Evolutionary conservation across 1,139 yeast genomes (phyloP), one percentile per base, ranked within the genome.

Genomic region (Suhomyces bokatorum): DNA sequence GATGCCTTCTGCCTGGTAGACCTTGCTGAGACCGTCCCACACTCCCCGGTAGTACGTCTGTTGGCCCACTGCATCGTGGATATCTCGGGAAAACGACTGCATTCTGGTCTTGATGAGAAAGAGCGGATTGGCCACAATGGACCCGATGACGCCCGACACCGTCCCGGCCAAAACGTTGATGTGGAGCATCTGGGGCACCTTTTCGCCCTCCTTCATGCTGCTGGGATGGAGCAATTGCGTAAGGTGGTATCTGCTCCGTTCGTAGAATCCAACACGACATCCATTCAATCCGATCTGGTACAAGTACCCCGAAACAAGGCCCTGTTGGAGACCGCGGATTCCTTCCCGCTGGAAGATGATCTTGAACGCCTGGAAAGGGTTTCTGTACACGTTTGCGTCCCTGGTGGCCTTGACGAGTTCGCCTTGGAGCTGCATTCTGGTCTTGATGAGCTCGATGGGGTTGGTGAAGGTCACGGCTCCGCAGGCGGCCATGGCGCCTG

Each of bases 381-480:
- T 93, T 51, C 78, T 85, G 66, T 93, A 93, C 26, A 73, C 78
- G 13, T 80, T 76, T 1, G 73, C 78, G 35, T 73, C 66, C 26
- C 58, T 59, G 2, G 81, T 76, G 30, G 67, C 63, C 28, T 83
- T 75, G 3, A 83, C 71, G 42, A 93, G 73, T 66, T 93, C 98
- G 45, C 99, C 99, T 67, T 93, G 97, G 35, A 93, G 73, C 66
- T 93, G 99, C 96, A 93, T 87, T 66, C 98, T 76, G 3, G 95
- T 93, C 69, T 93, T 93, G 59, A 91, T 89, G 53, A 93, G 75
- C 62, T 93, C 99, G 48, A 93, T 86, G 8, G 99, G 99, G 61
- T 93, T 93, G 10, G 98, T 91, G 64, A 91, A 86, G 0, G 97
- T 93, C 32, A 93, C 99, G 0, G 99, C 98, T 43, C 96, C 95